Evolutionary conservation across 495 filamentous ascomycete genomes (phyloP).

Genomic region (Penicillium diatomitis): DNA sequence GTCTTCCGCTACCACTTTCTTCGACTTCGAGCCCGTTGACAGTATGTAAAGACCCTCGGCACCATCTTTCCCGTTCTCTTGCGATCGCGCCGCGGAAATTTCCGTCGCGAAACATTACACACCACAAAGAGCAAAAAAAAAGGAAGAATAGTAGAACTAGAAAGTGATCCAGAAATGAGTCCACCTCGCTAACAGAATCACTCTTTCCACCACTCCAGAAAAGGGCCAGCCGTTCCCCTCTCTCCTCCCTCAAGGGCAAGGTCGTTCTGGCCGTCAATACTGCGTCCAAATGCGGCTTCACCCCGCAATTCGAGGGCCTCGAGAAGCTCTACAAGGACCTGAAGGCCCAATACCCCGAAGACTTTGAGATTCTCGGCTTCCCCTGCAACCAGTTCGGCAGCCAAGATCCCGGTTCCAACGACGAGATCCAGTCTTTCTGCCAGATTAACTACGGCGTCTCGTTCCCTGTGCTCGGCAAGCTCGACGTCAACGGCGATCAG

Average conservation of each 20-base stretch:
- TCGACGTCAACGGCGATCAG: conserved; percentile 80
- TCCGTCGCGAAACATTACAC: too few species aligned
- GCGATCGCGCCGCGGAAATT: too few species aligned
- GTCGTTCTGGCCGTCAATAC: conserved; percentile 96
- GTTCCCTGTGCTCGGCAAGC: conserved; percentile 87
- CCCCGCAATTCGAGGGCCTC: conserved; percentile 86
- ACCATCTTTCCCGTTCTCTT: not conserved
- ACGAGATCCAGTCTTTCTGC: conserved; percentile 89
- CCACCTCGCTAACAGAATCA: not conserved
- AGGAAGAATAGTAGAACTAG: too few species aligned
- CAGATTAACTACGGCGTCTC: conserved; percentile 89
- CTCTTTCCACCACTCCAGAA: conserved; percentile 39
- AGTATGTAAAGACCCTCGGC: conserved; percentile 44
- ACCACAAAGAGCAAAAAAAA: too few species aligned
- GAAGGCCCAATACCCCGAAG: conserved; percentile 54
- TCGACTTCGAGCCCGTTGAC: conserved; percentile 80
- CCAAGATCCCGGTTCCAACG: conserved; percentile 83
- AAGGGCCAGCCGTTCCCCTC: conserved; percentile 60
- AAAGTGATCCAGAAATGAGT: too few species aligned
- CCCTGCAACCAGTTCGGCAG: conserved; percentile 95
- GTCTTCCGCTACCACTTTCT: conserved; percentile 83
- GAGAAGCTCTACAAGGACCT: conserved; percentile 83
- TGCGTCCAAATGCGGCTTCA: conserved; percentile 99
- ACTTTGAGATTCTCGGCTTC: conserved; percentile 86
- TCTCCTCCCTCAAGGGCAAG: conserved; percentile 69